Evolutionary conservation across 768 basidiomycete genomes (phyloP), one percentile per base, ranked within the genome.

Genomic region (Epithele typhae): DNA sequence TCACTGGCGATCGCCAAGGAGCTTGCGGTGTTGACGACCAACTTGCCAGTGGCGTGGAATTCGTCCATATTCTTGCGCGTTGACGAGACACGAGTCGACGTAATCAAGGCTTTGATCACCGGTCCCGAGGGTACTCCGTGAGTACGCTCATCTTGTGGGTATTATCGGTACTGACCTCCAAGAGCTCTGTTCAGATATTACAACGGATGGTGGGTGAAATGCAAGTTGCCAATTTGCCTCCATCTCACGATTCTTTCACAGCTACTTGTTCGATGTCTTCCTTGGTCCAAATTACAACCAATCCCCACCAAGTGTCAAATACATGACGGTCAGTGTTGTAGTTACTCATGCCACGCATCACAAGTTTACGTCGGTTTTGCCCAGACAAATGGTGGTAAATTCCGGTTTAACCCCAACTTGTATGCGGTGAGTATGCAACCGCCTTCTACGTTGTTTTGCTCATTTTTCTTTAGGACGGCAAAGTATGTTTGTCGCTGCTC

Each of bases 1-100:
- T 92, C 89, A 1, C 72, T 96, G 48, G 93, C 93, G 9, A 96
- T 97, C 51, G 94, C 94, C 3, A 97, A 96, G 68, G 92, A 95
- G 91, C 82, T 96, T 50, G 92, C 94, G 2, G 90, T 94, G 32
- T 75, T 97, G 43, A 92, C 92, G 2, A 93, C 92, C 10, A 94
- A 92, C 61, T 71, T 97, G 21, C 94, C 94, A n/a, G 84, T 92
- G 12, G 85, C 90, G 5, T 96, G 92, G 89, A 82, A 92, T 58
- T 95, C 93, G 4, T 94, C 91, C 1, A 84, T 97, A 53, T 96
- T 95, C 68, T 67, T 97, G 48, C 78, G 88, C 42, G 92, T 95
- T 4, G 94, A 97, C 62, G 94, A 96, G 68, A 84, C 79, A 14
- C 81, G 92, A 11, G 90, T 93, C 12, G 92, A 93, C 60, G 76